phyloP scores from a whole-genome alignment of 2,329 filamentous ascomycete genomes.

The Domatiomyces globalis region DNA sequence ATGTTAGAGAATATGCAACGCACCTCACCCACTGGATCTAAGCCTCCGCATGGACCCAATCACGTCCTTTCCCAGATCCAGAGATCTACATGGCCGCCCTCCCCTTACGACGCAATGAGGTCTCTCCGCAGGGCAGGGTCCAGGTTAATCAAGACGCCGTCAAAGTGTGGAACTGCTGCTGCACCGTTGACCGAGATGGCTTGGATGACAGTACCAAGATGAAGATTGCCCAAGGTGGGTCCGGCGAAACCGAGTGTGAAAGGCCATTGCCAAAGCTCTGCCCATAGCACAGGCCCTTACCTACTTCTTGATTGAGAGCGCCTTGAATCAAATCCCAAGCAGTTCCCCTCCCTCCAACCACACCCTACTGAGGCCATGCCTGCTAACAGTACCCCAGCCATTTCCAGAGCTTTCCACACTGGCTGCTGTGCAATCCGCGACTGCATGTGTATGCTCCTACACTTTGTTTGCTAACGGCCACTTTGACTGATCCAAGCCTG shows the following conservation, averaged over 20 bases:
- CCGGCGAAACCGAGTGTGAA: neutral
- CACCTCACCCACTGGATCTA: neutral
- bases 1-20: neutral
- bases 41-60: neutral
- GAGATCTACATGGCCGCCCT: constrained; percentile 10
- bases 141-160: constrained; percentile 23
- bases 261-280: neutral
- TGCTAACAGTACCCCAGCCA: constrained; percentile 22
- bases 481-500: constrained; percentile 1
- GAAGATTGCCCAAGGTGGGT: constrained; percentile 1
- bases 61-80: constrained; percentile 7
- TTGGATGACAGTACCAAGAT: constrained; percentile 6
- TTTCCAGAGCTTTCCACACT: constrained; percentile 49
- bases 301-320: constrained; percentile 52
- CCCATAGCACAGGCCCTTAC: constrained; percentile 41
- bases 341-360: neutral
- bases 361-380: neutral
- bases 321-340: constrained; percentile 22
- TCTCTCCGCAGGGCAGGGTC: constrained; percentile 4
- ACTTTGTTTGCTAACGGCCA: neutral
- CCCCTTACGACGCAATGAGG: constrained; percentile 10
- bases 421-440: constrained; percentile 51
- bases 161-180: constrained; percentile 27
- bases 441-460: constrained; percentile 35
- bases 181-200: constrained; percentile 4